Evolutionary conservation across 306 rosid genomes (phyloP).

Genomic region (Begonia fuchsioides): DNA sequence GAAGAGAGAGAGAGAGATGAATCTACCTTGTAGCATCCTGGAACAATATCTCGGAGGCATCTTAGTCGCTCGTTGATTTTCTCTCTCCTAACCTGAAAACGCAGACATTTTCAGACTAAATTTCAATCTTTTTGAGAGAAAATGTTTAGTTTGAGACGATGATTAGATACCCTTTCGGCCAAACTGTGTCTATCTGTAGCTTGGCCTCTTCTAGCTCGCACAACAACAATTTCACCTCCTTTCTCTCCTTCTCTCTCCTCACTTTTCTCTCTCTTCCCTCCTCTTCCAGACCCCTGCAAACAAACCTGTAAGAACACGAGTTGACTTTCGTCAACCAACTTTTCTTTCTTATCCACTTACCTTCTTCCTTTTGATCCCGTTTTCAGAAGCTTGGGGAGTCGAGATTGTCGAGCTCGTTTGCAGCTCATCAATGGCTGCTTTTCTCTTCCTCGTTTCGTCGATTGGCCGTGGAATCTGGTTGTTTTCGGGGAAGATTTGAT

Average conservation of each 20-base stretch:
- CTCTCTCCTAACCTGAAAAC: conserved; percentile 75
- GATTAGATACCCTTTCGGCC: conserved; percentile 75
- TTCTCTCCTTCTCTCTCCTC: conserved; percentile 38
- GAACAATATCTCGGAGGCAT: conserved; percentile 86
- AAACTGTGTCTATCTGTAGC: conserved; percentile 96
- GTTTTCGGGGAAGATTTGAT: conserved; percentile 16
- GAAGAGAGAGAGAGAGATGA: too few relatives aligned
- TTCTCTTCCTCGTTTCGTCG: conserved; percentile 46
- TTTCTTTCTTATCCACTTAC: conserved; percentile 12
- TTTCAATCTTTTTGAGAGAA: not conserved
- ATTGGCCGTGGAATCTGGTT: conserved; percentile 14
- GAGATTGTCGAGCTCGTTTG: conserved; percentile 52
- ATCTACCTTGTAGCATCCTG: conserved; percentile 83
- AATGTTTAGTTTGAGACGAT: not conserved
- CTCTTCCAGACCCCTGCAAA: conserved; percentile 46
- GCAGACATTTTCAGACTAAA: not conserved
- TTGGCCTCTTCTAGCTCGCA: conserved; percentile 97
- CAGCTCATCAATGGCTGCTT: conserved; percentile 23
- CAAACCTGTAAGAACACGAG: not conserved
- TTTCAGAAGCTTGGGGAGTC: conserved; percentile 44
- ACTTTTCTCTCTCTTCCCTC: conserved; percentile 51
- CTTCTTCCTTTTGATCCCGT: conserved; percentile 28
- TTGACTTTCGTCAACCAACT: not conserved
- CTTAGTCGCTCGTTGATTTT: conserved; percentile 79
- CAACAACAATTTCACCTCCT: conserved; percentile 75